Base-by-base conservation (phyloP, 345 rosid genomes). In the Populus tremula region DNA sequence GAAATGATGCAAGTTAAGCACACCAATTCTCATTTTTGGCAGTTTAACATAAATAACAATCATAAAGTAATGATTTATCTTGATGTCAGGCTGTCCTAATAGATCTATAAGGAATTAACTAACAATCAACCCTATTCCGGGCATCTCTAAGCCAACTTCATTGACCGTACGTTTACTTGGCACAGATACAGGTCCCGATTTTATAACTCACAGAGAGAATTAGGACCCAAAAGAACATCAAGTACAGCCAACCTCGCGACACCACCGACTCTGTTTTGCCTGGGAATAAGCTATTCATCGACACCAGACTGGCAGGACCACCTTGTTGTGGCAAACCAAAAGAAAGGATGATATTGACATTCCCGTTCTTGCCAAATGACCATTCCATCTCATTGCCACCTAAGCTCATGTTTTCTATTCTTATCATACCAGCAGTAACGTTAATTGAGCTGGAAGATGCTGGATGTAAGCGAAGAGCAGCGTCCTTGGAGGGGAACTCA, bases 351-450 rank as follows among this genome's bases (percentile, higher is more conserved):
- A 96, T 70, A 65, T 87, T 88, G 84, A 88, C 81, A 71, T 85
- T 78, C 74, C 85, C 87, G 53, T 88, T 88, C 82, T 96, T 96
- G 77, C 81, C 76, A 39, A 84, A 72, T 36, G 92, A 88, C 97
- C 90, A 87, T 75, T 88, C 90, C 75, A 85, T 76, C 59, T 81
- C 82, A 67, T 80, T 74, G 74, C 85, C 84, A 7, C 79, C 82
- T 67, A 83, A 67, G 41, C 78, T 82, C 75, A 77, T 59, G 71
- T 72, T 79, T 63, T 92, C 87, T 83, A 96, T 87, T 83, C 92
- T 93, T 62, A 96, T 87, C 87, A 93, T 83, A 70, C 94, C 94
- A 67, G 97, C 94, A 56, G 90, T 92, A 61, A 93, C 87, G 74
- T 88, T 94, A 56, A 87, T 87, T 3, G 96, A 92, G 72, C 90